Evolutionary conservation across 306 rosid genomes (phyloP), one percentile per base, ranked within the genome.

Genomic region (Coriaria nepalensis): DNA sequence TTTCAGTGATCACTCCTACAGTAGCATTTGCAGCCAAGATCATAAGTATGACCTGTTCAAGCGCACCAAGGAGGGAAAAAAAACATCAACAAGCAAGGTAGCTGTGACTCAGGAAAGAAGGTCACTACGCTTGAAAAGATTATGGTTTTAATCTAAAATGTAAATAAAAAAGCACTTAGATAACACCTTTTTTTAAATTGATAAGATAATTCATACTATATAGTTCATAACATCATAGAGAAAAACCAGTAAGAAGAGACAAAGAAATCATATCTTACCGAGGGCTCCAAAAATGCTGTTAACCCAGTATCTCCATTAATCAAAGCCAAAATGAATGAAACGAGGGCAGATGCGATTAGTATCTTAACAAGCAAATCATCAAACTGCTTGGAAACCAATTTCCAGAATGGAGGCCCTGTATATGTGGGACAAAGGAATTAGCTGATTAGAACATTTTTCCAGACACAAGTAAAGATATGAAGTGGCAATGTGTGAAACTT

Each of bases 21-120:
- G 94, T 78, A 10, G 98, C 98, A 61, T 90, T 90, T 50, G 95
- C 98, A 45, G 94, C 95, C 77, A 90, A 69, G 74, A 90, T 90
- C 83, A 80, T 65, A 55, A 90, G 74, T 55, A 90, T 90, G 73
- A 90, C 97, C 97, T 88, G 79, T 37, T 48, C 52, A 49, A 13
- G 58, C n/a, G 7, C n/a, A 44, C 11, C n/a, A 4, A 13, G 11
- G 12, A 37, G 39, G 12, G 29, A 37, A 36, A 37, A 51, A 51
- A 13, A 41, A 35, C 37, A 20, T 6, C 38, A 41, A 40, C 49
- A 59, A 50, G 33, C 0, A 33, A 50, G 33, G 15, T 10, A 6
- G 6, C 46, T 15, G 32, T 52, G 34, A 8, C 14, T n/a, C n/a
- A n/a, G n/a, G n/a, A n/a, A n/a, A n/a, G n/a, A n/a, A n/a, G n/a